Evolutionary conservation across 495 filamentous ascomycete genomes (phyloP).

Genomic region (Entonaema liquescens): DNA sequence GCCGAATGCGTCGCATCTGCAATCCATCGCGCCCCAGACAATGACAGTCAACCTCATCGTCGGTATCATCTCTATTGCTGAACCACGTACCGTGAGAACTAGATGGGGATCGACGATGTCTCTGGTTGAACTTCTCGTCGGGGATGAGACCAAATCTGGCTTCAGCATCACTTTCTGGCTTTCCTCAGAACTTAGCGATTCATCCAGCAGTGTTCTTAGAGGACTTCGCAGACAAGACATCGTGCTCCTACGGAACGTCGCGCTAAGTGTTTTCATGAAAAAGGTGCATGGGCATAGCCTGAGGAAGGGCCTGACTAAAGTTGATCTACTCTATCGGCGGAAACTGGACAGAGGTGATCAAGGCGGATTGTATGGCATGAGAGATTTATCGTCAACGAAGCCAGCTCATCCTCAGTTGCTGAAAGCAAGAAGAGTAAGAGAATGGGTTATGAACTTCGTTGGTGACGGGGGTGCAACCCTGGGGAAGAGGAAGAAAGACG

Average conservation of each 20-base stretch:
- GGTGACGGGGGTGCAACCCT: constrained; percentile 47
- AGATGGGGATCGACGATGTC: constrained; percentile 64
- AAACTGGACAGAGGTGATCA: constrained; percentile 52
- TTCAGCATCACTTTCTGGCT: constrained; percentile 91
- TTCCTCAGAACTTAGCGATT: constrained; percentile 43
- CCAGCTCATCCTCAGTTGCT: constrained; percentile 59
- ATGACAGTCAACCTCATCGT: constrained; percentile 80
- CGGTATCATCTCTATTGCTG: constrained; percentile 75
- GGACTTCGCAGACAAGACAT: constrained; percentile 74
- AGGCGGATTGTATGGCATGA: constrained; percentile 53
- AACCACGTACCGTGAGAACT: constrained; percentile 65
- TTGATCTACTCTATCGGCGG: constrained; percentile 70
- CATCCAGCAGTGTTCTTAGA: constrained; percentile 56
- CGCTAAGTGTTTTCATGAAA: constrained; percentile 73
- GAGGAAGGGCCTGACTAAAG: constrained; percentile 71
- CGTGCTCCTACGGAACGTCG: constrained; percentile 77
- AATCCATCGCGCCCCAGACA: constrained; percentile 78
- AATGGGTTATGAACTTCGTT: constrained; percentile 81
- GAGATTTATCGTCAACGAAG: constrained; percentile 48
- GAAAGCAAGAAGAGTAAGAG: constrained; percentile 72
- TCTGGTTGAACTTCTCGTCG: constrained; percentile 80
- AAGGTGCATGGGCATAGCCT: constrained; percentile 82
- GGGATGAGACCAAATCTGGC: constrained; percentile 83
- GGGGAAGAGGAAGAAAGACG: constrained; percentile 40
- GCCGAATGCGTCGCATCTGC: constrained; percentile 72